These are phyloP conservation scores for Tilletia horrida DNA, from an alignment of 1,284 basidiomycete species.

Conservation along the genomic window DNA sequence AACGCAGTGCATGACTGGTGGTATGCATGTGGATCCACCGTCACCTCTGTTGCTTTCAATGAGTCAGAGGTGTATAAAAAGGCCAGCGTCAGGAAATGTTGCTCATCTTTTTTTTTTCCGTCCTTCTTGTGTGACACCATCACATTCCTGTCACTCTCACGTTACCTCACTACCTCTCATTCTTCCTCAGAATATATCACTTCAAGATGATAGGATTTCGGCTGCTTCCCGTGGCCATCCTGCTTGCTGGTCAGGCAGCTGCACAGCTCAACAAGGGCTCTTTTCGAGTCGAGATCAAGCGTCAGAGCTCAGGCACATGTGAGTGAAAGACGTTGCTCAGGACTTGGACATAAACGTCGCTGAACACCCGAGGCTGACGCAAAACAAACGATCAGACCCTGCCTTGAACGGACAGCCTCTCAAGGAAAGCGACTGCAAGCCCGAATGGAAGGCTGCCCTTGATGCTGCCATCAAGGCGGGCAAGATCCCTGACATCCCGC, in stretches of 20 bases:
- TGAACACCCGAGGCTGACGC: background rate
- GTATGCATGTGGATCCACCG: too few relatives aligned
- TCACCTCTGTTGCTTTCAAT: too few relatives aligned
- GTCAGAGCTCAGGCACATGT: background rate
- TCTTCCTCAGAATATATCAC: too few relatives aligned
- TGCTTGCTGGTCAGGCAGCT: background rate
- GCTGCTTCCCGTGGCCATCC: conserved; percentile 7
- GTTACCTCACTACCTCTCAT: too few relatives aligned
- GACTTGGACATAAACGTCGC: background rate
- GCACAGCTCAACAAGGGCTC: background rate
- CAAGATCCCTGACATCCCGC: conserved; percentile 38
- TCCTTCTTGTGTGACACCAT: too few relatives aligned
- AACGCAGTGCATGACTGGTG: too few relatives aligned
- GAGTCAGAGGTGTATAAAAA: too few relatives aligned
- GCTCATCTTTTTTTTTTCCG: too few relatives aligned
- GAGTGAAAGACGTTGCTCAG: background rate
- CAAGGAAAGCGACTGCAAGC: background rate
- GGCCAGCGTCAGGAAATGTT: too few relatives aligned
- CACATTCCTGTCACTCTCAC: too few relatives aligned
- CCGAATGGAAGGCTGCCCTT: conserved; percentile 34
- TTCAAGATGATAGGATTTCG: background rate
- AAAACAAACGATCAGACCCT: background rate
- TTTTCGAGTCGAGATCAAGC: background rate
- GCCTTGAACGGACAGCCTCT: background rate
- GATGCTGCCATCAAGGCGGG: conserved; percentile 31